phyloP scores from a whole-genome alignment of 2,329 filamentous ascomycete genomes.

The Xylaria multiplex region DNA sequence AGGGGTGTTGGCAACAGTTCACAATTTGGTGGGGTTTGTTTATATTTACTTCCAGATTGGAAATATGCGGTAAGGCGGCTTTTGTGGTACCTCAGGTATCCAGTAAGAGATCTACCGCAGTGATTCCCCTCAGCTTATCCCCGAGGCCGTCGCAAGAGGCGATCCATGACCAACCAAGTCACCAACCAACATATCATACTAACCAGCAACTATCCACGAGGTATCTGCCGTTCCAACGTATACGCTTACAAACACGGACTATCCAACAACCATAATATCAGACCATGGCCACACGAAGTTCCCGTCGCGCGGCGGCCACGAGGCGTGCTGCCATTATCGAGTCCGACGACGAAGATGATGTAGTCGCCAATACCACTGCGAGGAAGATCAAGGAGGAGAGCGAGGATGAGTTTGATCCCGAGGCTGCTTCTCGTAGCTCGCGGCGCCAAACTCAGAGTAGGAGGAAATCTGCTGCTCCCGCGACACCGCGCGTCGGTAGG shows the following conservation, averaged over 20 bases:
- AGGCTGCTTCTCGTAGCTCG: slow-evolving; percentile 62
- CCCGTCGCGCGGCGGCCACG: slow-evolving; percentile 60
- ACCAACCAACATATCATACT: slow-evolving; percentile 13
- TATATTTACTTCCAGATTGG: slow-evolving; percentile 41
- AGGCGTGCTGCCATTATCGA: slow-evolving; percentile 80
- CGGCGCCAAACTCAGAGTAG: slow-evolving; percentile 59
- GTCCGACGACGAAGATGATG: slow-evolving; percentile 79
- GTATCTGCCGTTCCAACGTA: not conserved
- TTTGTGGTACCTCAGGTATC: slow-evolving; percentile 2
- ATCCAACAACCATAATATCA: not conserved
- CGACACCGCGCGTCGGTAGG: slow-evolving; percentile 45
- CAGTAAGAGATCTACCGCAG: not conserved
- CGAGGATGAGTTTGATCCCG: slow-evolving; percentile 84
- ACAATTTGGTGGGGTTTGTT: slow-evolving; percentile 41
- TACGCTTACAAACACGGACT: not conserved
- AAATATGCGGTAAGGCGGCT: slow-evolving; percentile 10
- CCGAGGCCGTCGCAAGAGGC: slow-evolving; percentile 5
- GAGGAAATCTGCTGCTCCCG: slow-evolving; percentile 53
- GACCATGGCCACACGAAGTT: slow-evolving; percentile 50
- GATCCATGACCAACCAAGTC: not conserved
- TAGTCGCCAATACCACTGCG: slow-evolving; percentile 61
- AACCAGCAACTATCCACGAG: slow-evolving; percentile 5
- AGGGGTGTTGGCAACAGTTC: slow-evolving; percentile 23
- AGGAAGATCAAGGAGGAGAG: slow-evolving; percentile 65
- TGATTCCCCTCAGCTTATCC: slow-evolving; percentile 10